Conservation (phyloP, 306 rosid species). For the Ochetophila trinervis region DNA sequence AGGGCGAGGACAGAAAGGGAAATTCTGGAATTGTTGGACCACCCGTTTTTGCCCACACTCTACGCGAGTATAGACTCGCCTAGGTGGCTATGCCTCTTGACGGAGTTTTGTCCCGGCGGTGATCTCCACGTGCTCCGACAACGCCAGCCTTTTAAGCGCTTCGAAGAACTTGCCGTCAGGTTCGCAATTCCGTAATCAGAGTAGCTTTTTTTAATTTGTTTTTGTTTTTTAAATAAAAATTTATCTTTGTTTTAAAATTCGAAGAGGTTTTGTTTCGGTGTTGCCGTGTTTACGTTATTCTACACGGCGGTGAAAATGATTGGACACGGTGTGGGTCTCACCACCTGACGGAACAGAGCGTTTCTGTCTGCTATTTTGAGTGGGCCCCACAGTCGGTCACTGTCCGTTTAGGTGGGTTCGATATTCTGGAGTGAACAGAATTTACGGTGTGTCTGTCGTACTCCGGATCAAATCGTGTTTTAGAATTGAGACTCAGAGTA, state of each 20-base stretch:
- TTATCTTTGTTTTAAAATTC: neutral
- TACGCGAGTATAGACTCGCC: slow-evolving; percentile 35
- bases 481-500: neutral
- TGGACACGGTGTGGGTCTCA: slow-evolving; percentile 29
- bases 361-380: too few species aligned
- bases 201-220: neutral
- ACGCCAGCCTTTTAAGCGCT: slow-evolving; percentile 37
- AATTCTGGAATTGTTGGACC: slow-evolving; percentile 42
- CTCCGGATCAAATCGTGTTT: neutral
- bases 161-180: slow-evolving; percentile 47
- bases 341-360: neutral
- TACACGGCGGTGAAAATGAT: too few species aligned
- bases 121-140: slow-evolving; percentile 58
- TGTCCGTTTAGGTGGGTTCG: neutral
- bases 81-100: slow-evolving; percentile 47
- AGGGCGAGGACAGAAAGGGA: slow-evolving; percentile 45
- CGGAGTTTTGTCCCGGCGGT: slow-evolving; percentile 57
- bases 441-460: slow-evolving; percentile 9
- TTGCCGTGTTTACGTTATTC: too few species aligned
- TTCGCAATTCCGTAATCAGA: neutral
- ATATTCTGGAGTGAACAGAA: neutral
- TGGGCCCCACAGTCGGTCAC: too few species aligned
- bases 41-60: slow-evolving; percentile 50
- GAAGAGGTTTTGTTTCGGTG: too few species aligned
- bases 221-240: neutral